Percentiles rank a stretch among this genome's conserved stretches.
phyloP scores from a whole-genome alignment of 2,329 filamentous ascomycete genomes.

The Cladorrhinum sp. region DNA sequence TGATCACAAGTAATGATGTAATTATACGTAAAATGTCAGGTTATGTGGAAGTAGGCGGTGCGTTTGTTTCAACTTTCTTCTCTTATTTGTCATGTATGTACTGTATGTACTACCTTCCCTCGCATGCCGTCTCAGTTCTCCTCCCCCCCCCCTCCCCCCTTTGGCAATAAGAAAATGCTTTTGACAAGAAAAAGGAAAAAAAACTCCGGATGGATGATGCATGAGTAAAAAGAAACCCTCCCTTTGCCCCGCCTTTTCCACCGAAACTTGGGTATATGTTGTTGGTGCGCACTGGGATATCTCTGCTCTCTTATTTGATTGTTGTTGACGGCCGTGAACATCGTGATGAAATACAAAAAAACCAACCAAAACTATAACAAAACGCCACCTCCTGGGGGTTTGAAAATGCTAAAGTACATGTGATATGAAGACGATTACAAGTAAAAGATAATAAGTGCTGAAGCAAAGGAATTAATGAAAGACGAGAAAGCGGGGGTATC shows the following conservation, averaged over 20 bases:
- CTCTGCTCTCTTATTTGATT: not conserved
- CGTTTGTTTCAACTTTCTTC: not conserved
- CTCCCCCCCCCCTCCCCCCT: not conserved
- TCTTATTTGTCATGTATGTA: not conserved
- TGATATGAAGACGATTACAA: not conserved
- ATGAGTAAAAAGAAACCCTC: not conserved
- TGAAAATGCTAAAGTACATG: not conserved
- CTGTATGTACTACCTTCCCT: not conserved
- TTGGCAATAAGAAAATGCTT: not conserved
- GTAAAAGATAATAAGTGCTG: not conserved
- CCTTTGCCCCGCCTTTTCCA: not conserved
- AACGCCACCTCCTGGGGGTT: not conserved
- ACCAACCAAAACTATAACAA: too few relatives aligned
- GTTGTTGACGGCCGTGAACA: not conserved
- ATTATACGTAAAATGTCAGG: not conserved
- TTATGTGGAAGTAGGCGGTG: too few relatives aligned
- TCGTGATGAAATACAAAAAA: not conserved
- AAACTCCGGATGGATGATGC: not conserved
- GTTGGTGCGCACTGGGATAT: not conserved
- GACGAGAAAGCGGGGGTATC: conserved; percentile 26
- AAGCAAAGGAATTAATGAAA: conserved; percentile 16
- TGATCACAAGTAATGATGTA: too few relatives aligned
- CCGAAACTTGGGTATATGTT: not conserved
- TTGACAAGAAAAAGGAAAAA: not conserved
- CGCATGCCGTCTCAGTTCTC: not conserved